Evolutionary conservation across 805 yeast genomes (phyloP).

Genomic region (Candida insectorum): DNA sequence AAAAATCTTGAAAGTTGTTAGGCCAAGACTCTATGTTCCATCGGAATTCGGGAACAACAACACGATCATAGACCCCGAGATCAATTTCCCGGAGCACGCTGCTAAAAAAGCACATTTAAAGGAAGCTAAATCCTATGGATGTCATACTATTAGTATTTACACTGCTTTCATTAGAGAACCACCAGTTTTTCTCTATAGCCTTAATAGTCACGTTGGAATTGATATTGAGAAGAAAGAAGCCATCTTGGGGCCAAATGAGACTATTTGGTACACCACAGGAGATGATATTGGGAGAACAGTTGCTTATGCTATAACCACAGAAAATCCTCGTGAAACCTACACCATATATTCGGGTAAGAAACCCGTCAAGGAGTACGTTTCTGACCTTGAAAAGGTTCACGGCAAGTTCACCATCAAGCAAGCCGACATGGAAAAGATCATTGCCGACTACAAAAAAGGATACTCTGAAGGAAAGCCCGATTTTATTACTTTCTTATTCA

Average conservation of each 20-base stretch:
- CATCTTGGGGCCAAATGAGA: constrained; percentile 39
- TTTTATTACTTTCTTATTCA: constrained; percentile 36
- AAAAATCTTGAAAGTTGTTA: constrained; percentile 33
- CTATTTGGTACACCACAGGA: constrained; percentile 31
- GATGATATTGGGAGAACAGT: constrained; percentile 43
- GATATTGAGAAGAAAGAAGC: constrained; percentile 31
- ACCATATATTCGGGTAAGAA: constrained; percentile 40
- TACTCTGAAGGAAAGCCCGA: constrained; percentile 27
- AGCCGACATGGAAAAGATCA: no score
- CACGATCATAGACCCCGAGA: constrained; percentile 32
- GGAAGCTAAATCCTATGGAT: constrained; percentile 22
- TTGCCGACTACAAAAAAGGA: neutral
- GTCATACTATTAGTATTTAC: constrained; percentile 44
- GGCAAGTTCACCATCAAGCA: neutral
- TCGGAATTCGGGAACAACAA: constrained; percentile 49
- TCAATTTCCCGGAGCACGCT: neutral
- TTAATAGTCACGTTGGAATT: constrained; percentile 27
- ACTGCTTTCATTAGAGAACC: constrained; percentile 31
- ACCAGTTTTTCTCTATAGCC: neutral
- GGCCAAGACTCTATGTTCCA: constrained; percentile 53
- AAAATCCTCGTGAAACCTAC: constrained; percentile 41
- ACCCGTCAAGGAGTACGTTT: constrained; percentile 34
- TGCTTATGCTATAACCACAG: constrained; percentile 36
- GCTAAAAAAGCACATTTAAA: constrained; percentile 7
- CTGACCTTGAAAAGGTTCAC: neutral